Evolutionary conservation across 108 stramenopile genomes (phyloP), one percentile per base, ranked within the genome.

Genomic region (Craspedostauros australis): DNA sequence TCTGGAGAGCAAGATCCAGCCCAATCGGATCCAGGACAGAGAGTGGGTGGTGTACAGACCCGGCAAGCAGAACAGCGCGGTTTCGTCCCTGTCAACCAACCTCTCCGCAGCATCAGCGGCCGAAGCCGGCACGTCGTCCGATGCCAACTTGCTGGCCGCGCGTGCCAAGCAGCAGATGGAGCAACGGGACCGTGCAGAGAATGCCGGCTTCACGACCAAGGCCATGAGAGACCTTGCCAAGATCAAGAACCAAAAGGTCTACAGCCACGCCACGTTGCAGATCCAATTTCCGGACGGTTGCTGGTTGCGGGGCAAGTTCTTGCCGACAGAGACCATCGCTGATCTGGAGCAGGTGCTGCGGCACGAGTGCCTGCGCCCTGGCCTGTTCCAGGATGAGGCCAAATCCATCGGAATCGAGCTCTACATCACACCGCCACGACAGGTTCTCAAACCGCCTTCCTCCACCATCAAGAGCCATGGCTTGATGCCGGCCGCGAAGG

Each of bases 141-240:
- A 87, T 60, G 56, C 62, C 18, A 60, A 76, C 7, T 61, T 88
- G 39, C 37, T 88, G 21, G 82, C 82, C 11, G 60, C 61, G 14
- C 62, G 67, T 31, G 49, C 72, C 50, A 43, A 72, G 43, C 65
- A 62, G 44, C 39, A 83, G 68, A 42, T 60, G 53, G 46, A 64
- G 61, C 49, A 66, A 72, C 51, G 75, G 54, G 68, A 88, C 67
- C 61, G 84, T 63, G 42, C 69, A 28, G 75, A 79, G 47, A 71
- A 75, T 33, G 72, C 76, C 6, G 82, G 84, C 14, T 85, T 91
- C 33, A 82, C 82, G 7, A 91, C 89, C 50, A 84, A 82, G 58
- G 82, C 85, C 16, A 91, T 91, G 89, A 72, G 89, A 25, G 85
- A 91, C 46, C 67, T 86, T 53, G 79, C 80, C 58, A 58, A 48